Base-by-base conservation (phyloP, 257 asterid species). In the Plectranthus barbatus region DNA sequence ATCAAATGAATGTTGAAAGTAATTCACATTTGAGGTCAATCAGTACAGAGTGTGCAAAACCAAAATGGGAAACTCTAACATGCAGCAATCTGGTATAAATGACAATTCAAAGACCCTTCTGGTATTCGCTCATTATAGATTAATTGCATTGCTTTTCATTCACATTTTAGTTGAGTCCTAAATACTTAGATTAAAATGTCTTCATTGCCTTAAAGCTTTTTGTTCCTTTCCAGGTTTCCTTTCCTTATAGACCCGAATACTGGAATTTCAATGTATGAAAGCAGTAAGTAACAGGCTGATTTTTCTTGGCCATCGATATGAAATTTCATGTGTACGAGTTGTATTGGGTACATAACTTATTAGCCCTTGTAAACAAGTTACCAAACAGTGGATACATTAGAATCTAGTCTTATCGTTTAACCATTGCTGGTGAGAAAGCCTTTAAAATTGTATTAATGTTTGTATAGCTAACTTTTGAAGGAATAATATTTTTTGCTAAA, bases 241-340 rank as follows among this genome's bases (percentile, higher is more conserved):
- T 87, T 85, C 74, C 91, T 88, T 6, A 70, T 85, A 36, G 95
- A 88, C 75, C 86, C 90, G 50, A 88, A 85, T 66, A 78, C 84
- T 39, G 88, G 85, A 64, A 75, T 75, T 78, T 82, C 91, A 55
- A 68, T 83, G 56, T 88, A 81, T 54, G 96, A 85, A 82, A 88
- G 95, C 77, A 67, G 91, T 83, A 76, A 79, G 93, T 68, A 49
- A 50, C 58, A 39, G 10, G 36, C 40, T 24, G 13, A 1, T 17
- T 23, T 62, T 29, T 46, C 20, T 9, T 15, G 36, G 52, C 15
- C 39, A 6, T 46, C 13, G 18, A 37, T 23, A 62, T 41, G 20
- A 36, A 34, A 26, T 47, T 51, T 11, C 42, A 20, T 11, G 1
- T 41, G 1, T 24, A 5, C 42, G 34, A 48, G 6, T 18, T 49